phyloP scores from a whole-genome alignment of 441 rosid species.

The Biscutella auriculata region DNA sequence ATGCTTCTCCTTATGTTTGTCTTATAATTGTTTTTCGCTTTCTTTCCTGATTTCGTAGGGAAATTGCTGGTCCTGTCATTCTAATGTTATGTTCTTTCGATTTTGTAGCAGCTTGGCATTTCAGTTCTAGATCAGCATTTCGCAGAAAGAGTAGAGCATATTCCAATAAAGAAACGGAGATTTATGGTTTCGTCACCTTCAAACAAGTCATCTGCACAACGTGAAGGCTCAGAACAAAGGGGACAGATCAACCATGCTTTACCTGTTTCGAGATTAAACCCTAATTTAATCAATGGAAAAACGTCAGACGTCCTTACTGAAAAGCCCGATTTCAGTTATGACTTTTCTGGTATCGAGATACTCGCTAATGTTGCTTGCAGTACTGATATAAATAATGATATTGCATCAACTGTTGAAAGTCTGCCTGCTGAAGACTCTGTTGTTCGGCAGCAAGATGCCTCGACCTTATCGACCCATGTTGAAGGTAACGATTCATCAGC shows the following conservation, averaged over 20 bases:
- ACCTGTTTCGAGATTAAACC: slow-evolving; percentile 6
- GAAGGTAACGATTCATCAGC: slow-evolving; percentile 9
- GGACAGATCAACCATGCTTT: slow-evolving; percentile 7
- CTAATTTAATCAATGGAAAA: background rate
- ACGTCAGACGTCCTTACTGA: background rate
- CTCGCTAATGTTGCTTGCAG: slow-evolving; percentile 47
- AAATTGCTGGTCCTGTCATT: background rate
- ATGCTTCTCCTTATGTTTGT: too few species aligned
- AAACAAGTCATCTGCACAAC: background rate
- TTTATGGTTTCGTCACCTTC: slow-evolving; percentile 25
- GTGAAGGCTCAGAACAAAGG: slow-evolving; percentile 18
- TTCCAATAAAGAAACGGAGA: slow-evolving; percentile 48
- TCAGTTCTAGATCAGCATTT: slow-evolving; percentile 36
- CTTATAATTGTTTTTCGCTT: too few species aligned
- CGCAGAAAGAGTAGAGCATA: slow-evolving; percentile 30
- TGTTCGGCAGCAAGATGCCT: slow-evolving; percentile 1
- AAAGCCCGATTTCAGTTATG: slow-evolving; percentile 20
- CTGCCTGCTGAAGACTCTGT: background rate
- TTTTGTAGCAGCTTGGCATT: slow-evolving; percentile 37
- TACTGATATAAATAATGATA: slow-evolving; percentile 7
- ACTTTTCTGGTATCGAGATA: slow-evolving; percentile 48
- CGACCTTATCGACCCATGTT: background rate
- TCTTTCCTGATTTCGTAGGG: background rate
- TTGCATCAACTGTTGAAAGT: background rate
- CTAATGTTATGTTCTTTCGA: background rate